Percentiles rank a stretch among this genome's conserved stretches.
These are phyloP conservation scores for Nepenthes alata DNA, from an alignment of 179 eudicot species.

Conservation along the genomic window DNA sequence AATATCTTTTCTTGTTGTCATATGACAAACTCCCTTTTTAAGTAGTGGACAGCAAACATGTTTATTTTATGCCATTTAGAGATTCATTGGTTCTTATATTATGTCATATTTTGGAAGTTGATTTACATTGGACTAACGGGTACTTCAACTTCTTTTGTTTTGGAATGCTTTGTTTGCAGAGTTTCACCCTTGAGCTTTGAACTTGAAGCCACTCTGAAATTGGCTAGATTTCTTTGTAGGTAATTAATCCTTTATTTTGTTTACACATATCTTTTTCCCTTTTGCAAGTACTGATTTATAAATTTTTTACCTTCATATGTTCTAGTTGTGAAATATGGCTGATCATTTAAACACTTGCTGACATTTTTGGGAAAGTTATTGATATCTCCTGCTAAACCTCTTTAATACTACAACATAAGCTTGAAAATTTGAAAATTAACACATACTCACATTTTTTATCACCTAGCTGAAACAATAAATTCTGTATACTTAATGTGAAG, in stretches of 20 bases:
- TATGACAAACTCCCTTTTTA: too few relatives aligned
- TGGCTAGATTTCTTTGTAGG: constrained; percentile 98
- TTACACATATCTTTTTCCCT: neutral
- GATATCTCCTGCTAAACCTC: too few relatives aligned
- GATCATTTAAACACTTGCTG: too few relatives aligned
- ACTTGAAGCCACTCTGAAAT: constrained; percentile 90
- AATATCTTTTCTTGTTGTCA: too few relatives aligned
- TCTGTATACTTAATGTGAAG: too few relatives aligned
- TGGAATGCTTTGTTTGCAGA: constrained; percentile 26
- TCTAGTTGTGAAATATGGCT: neutral
- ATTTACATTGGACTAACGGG: neutral
- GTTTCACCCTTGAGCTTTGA: constrained; percentile 99
- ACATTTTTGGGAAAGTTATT: too few relatives aligned
- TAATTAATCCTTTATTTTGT: constrained; percentile 13
- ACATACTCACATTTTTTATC: too few relatives aligned
- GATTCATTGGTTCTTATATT: too few relatives aligned
- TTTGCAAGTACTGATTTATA: neutral
- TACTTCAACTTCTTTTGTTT: neutral
- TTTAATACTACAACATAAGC: too few relatives aligned
- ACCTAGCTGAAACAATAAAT: too few relatives aligned
- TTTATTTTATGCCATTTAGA: too few relatives aligned
- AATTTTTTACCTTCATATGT: neutral
- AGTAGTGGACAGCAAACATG: too few relatives aligned
- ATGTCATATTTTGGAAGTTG: neutral
- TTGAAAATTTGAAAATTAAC: neutral